A percentile compares a stretch with the other conserved stretches of the same genome.
phyloP scores from a whole-genome alignment of 148 eudicot species.

The Persicaria tinctoria region DNA sequence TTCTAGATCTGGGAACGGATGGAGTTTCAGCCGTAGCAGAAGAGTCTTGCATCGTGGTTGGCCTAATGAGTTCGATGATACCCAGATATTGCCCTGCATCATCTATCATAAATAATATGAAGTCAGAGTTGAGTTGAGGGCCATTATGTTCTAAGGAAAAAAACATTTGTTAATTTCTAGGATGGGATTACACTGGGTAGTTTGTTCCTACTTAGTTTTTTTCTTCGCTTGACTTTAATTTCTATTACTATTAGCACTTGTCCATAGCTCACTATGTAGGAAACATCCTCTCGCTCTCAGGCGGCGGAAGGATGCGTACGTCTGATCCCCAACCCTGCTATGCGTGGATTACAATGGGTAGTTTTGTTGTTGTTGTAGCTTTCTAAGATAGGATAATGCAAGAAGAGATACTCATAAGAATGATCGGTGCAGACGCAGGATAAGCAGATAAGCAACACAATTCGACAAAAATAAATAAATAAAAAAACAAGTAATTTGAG shows the following conservation, averaged over 20 bases:
- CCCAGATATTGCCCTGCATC: conserved; percentile 84
- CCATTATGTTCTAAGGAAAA: background rate
- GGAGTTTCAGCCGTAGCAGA: conserved; percentile 46
- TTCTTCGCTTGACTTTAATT: too few species aligned
- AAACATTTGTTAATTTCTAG: background rate
- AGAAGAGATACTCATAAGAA: background rate
- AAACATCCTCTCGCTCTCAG: too few species aligned
- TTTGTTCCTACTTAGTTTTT: too few species aligned
- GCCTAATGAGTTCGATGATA: conserved; percentile 39
- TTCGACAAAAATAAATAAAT: too few species aligned
- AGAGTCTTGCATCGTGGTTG: conserved; percentile 50
- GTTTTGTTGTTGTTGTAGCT: too few species aligned
- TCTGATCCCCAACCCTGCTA: too few species aligned
- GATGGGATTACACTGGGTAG: too few species aligned
- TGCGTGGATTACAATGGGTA: too few species aligned
- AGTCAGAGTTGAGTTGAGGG: background rate
- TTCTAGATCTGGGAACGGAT: conserved; percentile 20
- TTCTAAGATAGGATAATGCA: background rate
- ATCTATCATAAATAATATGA: conserved; percentile 24
- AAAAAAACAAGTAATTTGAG: too few species aligned
- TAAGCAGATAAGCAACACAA: background rate
- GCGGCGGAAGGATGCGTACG: too few species aligned
- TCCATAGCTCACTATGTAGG: too few species aligned
- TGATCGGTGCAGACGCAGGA: background rate
- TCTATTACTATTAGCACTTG: too few species aligned